Evolutionary conservation across 352 stramenopile species (phyloP), one percentile per base, ranked within the genome.

Genomic region (Globisporangium splendens): DNA sequence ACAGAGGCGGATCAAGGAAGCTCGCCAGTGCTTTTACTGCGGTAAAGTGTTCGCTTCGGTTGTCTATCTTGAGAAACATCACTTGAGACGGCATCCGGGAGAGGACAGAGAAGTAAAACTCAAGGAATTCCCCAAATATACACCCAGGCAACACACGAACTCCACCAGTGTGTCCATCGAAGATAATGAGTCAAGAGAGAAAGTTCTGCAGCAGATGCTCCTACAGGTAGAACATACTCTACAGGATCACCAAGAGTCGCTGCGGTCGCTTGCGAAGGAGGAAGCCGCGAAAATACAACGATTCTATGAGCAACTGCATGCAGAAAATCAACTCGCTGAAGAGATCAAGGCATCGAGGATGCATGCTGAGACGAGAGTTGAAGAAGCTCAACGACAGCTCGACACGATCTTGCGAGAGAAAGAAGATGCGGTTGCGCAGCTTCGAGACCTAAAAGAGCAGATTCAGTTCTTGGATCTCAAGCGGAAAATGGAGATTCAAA

Each of bases 21-120:
- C 71, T 20, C 70, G 74, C 0, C 66, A 85, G 10, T 92, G 79
- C 68, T 63, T 59, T 17, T 72, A 75, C 35, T 92, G 79, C 57
- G 83, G 79, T 1, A 89, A 90, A 53, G 56, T 89, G 50, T 92
- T 92, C 28, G 84, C 77, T 18, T 86, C 83, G 1, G 46, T 64
- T 15, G 62, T 68, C 24, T 92, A 77, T 63, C 61, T 92, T 18
- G 70, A 84, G 3, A 85, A 86, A n/a, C 83, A 92, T 56, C 50
- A 75, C n/a, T 46, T 74, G 24, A 57, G 83, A 20, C 61, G 83
- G 15, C 83, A 92, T 67, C 13, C 59, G 31, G 66, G 62, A 18
- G 65, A 77, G 15, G 65, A 35, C 46, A 48, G 49, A 44, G 51
- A 56, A 41, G 6, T 69, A 18, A 59, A 65, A 31, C 46, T 54